Evolutionary conservation across 2,329 filamentous ascomycete species (phyloP).

Genomic region (Ascochyta lentis): DNA sequence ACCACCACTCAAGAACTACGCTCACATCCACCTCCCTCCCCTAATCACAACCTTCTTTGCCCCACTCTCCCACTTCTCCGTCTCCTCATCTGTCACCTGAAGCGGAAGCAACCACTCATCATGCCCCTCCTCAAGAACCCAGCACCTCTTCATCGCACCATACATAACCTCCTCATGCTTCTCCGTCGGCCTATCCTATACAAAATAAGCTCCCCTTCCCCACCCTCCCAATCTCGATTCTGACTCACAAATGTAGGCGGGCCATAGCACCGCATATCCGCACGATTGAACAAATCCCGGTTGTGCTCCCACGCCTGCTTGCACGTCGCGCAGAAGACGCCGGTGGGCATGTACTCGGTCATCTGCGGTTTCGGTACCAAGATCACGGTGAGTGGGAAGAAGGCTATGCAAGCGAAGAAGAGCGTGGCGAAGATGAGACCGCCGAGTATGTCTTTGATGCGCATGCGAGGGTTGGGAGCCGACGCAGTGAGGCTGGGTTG

Average conservation of each 20-base stretch:
- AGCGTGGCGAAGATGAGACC: background rate
- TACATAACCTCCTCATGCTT: conserved; percentile 10
- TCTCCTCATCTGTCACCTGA: background rate
- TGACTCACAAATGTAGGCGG: conserved; percentile 1
- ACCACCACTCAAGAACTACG: no score
- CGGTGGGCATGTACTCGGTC: conserved; percentile 2
- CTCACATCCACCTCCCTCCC: background rate
- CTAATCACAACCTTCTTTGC: background rate
- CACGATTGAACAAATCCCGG: conserved; percentile 5
- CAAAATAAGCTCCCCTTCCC: background rate
- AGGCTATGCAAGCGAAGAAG: background rate
- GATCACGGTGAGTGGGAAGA: conserved; percentile 1
- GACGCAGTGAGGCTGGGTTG: background rate
- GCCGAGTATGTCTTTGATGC: background rate
- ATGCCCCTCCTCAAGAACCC: background rate
- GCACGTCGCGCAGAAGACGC: conserved; percentile 8
- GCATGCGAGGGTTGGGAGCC: background rate
- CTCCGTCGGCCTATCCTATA: background rate
- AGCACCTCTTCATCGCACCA: conserved; percentile 8
- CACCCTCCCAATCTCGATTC: background rate
- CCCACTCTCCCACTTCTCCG: background rate
- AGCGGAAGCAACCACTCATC: conserved; percentile 15
- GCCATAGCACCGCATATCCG: conserved; percentile 12
- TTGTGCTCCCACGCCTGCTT: conserved; percentile 10
- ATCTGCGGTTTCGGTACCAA: conserved; percentile 5